A percentile compares a stretch with the other conserved stretches of the same genome.
phyloP scores from a whole-genome alignment of 805 yeast species.

The Maudiozyma saulgeensis region DNA sequence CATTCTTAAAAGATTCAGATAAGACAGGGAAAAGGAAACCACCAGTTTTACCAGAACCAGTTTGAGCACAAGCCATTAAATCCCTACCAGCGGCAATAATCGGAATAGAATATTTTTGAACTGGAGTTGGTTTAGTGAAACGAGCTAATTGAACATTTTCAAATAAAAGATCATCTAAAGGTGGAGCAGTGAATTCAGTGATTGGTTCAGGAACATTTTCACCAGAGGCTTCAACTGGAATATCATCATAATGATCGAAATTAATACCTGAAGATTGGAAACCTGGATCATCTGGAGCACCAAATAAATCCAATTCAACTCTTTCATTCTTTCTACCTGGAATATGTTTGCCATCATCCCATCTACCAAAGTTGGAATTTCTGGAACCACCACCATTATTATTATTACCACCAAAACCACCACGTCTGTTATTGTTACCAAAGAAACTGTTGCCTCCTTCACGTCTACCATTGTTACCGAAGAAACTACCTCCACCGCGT shows the following conservation, averaged over 20 bases:
- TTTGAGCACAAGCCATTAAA: constrained; percentile 95
- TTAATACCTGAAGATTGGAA: constrained; percentile 95
- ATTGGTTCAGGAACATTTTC: constrained; percentile 91
- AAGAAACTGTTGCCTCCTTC: constrained; percentile 22
- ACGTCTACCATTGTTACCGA: constrained; percentile 16
- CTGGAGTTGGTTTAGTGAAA: constrained; percentile 94
- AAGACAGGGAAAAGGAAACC: constrained; percentile 97
- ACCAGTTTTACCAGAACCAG: constrained; percentile 99
- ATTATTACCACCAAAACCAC: constrained; percentile 32
- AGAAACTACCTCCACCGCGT: constrained; percentile 1
- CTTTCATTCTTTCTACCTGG: constrained; percentile 67
- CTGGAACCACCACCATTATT: constrained; percentile 18
- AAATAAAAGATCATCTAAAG: constrained; percentile 75
- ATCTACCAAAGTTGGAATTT: constrained; percentile 46
- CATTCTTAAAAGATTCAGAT: constrained; percentile 78
- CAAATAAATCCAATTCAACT: constrained; percentile 74
- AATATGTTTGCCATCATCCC: constrained; percentile 78
- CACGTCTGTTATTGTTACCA: constrained; percentile 20
- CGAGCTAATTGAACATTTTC: constrained; percentile 82
- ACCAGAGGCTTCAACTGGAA: constrained; percentile 97
- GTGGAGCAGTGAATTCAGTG: constrained; percentile 79
- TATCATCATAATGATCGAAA: constrained; percentile 96
- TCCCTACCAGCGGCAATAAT: constrained; percentile 84
- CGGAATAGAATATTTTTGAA: constrained; percentile 88
- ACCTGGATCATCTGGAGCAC: constrained; percentile 53